Conservation (phyloP, 129 eudicot genomes). For the Flaveria trinervia region DNA sequence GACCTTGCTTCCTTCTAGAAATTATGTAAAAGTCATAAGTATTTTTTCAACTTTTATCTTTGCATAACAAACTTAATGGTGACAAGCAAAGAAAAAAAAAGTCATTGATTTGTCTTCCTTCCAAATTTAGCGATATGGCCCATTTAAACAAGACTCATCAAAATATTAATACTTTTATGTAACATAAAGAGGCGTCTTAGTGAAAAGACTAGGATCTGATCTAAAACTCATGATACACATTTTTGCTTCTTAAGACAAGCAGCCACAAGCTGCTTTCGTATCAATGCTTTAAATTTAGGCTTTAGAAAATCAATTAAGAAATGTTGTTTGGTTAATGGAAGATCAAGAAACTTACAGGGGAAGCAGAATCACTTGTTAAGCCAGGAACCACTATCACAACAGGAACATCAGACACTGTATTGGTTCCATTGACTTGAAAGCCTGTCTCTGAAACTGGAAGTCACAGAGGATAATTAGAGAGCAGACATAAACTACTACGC, state of each 20-base stretch:
- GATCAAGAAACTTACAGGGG: conserved; percentile 59
- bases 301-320: neutral
- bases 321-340: neutral
- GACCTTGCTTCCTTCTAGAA: conserved; percentile 15
- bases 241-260: neutral
- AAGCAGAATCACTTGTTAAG: conserved; percentile 71
- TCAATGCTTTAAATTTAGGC: neutral
- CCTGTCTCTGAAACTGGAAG: conserved; percentile 41
- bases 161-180: neutral
- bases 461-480: neutral
- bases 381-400: conserved; percentile 84
- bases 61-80: neutral
- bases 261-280: neutral
- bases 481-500: conserved; percentile 1
- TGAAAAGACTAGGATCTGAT: neutral
- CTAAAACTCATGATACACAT: neutral
- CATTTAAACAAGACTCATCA: neutral
- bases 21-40: neutral
- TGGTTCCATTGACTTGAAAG: conserved; percentile 43
- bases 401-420: conserved; percentile 55
- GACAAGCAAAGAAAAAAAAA: neutral
- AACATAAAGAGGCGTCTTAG: neutral
- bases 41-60: neutral
- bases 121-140: conserved; percentile 1
- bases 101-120: neutral